These are phyloP conservation scores for Termitomyces sp. DNA, from an alignment of 768 basidiomycete genomes.

Conservation along the genomic window DNA sequence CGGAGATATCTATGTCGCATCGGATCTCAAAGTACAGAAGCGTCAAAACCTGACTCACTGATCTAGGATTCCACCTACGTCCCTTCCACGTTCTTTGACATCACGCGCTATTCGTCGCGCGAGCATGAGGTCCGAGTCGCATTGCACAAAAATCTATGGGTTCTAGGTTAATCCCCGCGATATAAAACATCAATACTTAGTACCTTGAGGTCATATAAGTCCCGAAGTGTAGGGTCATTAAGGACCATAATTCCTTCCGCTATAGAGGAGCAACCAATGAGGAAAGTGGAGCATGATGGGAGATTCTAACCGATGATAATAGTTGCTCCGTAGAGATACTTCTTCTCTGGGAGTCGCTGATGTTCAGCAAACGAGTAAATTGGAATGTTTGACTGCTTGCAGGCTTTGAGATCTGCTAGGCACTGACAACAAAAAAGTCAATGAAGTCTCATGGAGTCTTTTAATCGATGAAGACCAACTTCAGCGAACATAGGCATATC, in stretches of 20 bases:
- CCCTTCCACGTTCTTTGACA: conserved; percentile 80
- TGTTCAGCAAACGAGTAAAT: conserved; percentile 93
- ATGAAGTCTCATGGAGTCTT: not conserved
- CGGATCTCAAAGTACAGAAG: not conserved
- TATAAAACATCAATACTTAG: not conserved
- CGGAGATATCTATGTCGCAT: conserved; percentile 65
- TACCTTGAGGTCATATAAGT: conserved; percentile 89
- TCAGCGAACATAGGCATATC: conserved; percentile 84
- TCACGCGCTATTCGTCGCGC: conserved; percentile 88
- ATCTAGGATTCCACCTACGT: conserved; percentile 81
- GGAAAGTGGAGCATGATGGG: not conserved
- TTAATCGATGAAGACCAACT: conserved; percentile 32
- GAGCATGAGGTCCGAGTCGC: conserved; percentile 96
- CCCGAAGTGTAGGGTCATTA: conserved; percentile 70
- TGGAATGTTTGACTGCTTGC: conserved; percentile 83
- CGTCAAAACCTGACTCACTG: conserved; percentile 45
- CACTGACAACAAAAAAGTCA: conserved; percentile 43
- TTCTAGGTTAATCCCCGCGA: not conserved
- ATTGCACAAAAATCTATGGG: conserved; percentile 78
- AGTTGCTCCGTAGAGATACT: conserved; percentile 90
- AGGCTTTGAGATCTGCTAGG: conserved; percentile 77
- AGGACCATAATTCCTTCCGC: conserved; percentile 92
- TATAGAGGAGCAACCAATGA: conserved; percentile 17
- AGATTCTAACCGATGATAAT: conserved; percentile 71
- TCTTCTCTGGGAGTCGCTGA: conserved; percentile 70